Percentiles rank a stretch among this genome's conserved stretches.
These are phyloP conservation scores for Diplodia corticola DNA, from an alignment of 2,329 filamentous ascomycete species.

Conservation along the genomic window DNA sequence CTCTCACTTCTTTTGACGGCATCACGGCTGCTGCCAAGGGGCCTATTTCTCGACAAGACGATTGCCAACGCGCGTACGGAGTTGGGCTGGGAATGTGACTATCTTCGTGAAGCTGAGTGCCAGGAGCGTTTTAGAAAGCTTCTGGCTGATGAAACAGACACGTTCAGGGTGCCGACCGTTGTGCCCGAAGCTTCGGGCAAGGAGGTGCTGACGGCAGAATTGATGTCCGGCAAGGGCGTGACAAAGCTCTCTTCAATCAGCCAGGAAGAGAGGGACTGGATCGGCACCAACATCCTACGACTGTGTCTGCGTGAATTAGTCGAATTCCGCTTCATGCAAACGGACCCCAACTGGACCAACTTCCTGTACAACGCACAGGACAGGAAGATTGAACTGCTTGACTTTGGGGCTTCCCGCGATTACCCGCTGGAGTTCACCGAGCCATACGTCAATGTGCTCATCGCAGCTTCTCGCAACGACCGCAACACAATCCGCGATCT, in stretches of 20 bases:
- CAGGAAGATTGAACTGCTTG: slow-evolving; percentile 80
- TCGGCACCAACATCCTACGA: slow-evolving; percentile 88
- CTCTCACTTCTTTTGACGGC: slow-evolving; percentile 87
- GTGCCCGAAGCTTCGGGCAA: slow-evolving; percentile 77
- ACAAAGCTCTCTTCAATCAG: slow-evolving; percentile 75
- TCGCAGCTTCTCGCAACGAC: slow-evolving; percentile 74
- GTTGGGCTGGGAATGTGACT: slow-evolving; percentile 96
- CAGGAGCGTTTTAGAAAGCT: slow-evolving; percentile 74
- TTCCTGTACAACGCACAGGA: slow-evolving; percentile 81
- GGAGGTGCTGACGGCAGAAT: slow-evolving; percentile 90
- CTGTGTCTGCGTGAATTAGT: slow-evolving; percentile 90
- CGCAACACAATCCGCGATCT: slow-evolving; percentile 62
- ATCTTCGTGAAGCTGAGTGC: slow-evolving; percentile 81
- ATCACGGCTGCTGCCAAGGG: slow-evolving; percentile 84
- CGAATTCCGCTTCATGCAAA: slow-evolving; percentile 98
- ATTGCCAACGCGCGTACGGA: slow-evolving; percentile 93
- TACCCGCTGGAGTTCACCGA: slow-evolving; percentile 78
- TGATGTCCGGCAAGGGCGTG: slow-evolving; percentile 82
- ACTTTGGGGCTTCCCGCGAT: slow-evolving; percentile 90
- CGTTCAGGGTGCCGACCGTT: slow-evolving; percentile 78
- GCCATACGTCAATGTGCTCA: slow-evolving; percentile 76
- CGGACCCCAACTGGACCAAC: slow-evolving; percentile 99
- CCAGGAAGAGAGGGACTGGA: slow-evolving; percentile 89
- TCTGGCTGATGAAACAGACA: slow-evolving; percentile 69
- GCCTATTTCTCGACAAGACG: slow-evolving; percentile 92